Conservation (phyloP, 2,329 filamentous ascomycete species). For the Fusarium sp. region DNA sequence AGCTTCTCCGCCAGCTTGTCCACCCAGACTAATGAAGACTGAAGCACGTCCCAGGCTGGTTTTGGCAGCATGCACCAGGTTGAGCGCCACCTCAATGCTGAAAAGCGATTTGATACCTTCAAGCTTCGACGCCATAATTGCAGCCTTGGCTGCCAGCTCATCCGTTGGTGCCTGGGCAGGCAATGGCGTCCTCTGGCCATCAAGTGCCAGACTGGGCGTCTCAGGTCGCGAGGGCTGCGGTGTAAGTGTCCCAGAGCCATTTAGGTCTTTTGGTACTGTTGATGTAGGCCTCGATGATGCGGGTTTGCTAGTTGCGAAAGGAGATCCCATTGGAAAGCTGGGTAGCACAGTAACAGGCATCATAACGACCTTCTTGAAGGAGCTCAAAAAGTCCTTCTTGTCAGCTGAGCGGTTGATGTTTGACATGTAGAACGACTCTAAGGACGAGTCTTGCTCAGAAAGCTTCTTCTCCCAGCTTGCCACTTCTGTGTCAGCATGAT, state of each 20-base stretch:
- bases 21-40: constrained; percentile 81
- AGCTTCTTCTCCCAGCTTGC: constrained; percentile 89
- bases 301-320: constrained; percentile 60
- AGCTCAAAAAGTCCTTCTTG: constrained; percentile 94
- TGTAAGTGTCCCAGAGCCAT: constrained; percentile 39
- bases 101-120: constrained; percentile 96
- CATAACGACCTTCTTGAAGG: constrained; percentile 99
- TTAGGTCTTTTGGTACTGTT: constrained; percentile 33
- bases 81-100: constrained; percentile 93
- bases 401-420: constrained; percentile 94
- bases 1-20: constrained; percentile 81
- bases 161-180: constrained; percentile 79
- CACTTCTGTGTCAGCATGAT: constrained; percentile 79
- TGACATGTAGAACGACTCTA: constrained; percentile 95
- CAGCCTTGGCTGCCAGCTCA: constrained; percentile 95
- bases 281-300: constrained; percentile 28
- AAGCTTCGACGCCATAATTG: constrained; percentile 91
- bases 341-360: constrained; percentile 94
- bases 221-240: constrained; percentile 58
- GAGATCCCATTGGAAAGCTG: constrained; percentile 67
- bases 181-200: constrained; percentile 52
- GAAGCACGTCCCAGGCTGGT: constrained; percentile 84
- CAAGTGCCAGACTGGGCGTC: constrained; percentile 54
- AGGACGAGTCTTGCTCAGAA: constrained; percentile 86
- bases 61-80: constrained; percentile 88